These are phyloP conservation scores for Plasmopara viticola DNA, from an alignment of 352 stramenopile species.

Conservation along the genomic window DNA sequence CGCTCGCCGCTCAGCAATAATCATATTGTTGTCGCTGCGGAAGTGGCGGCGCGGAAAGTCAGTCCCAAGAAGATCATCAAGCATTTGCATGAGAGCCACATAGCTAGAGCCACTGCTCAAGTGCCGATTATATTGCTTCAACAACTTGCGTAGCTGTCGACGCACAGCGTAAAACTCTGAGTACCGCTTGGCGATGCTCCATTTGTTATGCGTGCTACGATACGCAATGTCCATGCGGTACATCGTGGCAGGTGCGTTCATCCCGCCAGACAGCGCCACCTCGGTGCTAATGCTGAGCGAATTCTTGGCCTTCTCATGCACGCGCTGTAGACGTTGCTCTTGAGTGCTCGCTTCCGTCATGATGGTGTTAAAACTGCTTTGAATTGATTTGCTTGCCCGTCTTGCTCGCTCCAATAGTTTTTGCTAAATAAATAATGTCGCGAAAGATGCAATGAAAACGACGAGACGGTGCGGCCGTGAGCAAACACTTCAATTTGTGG, in stretches of 20 bases:
- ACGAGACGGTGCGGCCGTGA: constrained; percentile 6
- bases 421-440: constrained; percentile 23
- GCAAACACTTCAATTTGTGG: constrained; percentile 10
- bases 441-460: constrained; percentile 2
- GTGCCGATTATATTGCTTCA: constrained; percentile 58
- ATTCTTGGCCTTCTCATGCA: constrained; percentile 70
- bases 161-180: constrained; percentile 79
- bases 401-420: constrained; percentile 1
- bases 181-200: constrained; percentile 83
- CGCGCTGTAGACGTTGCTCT: constrained; percentile 57
- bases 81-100: constrained; percentile 28
- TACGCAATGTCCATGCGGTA: constrained; percentile 87
- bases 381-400: constrained; percentile 1
- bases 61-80: constrained; percentile 45
- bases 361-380: constrained; percentile 1
- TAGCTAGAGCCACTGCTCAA: constrained; percentile 6
- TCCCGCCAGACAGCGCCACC: constrained; percentile 37
- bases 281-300: constrained; percentile 81
- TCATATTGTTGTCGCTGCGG: constrained; percentile 58
- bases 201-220: constrained; percentile 78
- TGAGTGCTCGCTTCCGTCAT: constrained; percentile 50
- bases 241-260: constrained; percentile 58
- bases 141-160: constrained; percentile 49
- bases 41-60: constrained; percentile 71
- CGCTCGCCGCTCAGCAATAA: constrained; percentile 63